Percentiles rank a stretch among this genome's conserved stretches.
Conservation (phyloP, 2,329 filamentous ascomycete species). For the Rutstroemia sp. region DNA sequence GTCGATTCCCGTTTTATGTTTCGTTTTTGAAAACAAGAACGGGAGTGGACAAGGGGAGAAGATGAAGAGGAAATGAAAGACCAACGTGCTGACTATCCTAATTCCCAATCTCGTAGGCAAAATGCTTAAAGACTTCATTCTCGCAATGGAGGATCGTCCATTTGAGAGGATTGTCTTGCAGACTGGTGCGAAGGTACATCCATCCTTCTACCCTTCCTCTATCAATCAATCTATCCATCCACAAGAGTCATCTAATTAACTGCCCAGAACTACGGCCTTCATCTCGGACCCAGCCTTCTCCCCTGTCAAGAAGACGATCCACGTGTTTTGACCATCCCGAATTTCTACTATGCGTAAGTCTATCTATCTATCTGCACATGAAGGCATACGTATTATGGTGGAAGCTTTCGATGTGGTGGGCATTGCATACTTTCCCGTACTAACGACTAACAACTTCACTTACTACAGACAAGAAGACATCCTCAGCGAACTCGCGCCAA, state of each 20-base stretch:
- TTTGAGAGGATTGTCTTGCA: background rate
- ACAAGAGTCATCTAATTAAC: background rate
- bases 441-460: no score
- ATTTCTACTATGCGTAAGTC: background rate
- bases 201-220: no score
- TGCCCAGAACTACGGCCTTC: background rate
- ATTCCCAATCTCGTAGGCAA: background rate
- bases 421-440: no score
- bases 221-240: background rate
- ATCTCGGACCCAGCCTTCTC: background rate
- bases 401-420: no score
- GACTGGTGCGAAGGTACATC: background rate
- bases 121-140: background rate
- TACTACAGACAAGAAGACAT: background rate
- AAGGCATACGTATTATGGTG: no score
- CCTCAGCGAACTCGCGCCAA: background rate
- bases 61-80: no score
- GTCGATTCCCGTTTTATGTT: no score
- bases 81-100: no score
- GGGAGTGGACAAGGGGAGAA: no score
- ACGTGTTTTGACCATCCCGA: background rate
- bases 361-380: background rate
- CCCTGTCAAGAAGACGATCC: background rate
- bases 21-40: no score
- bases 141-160: background rate